Evolutionary conservation across 1,284 basidiomycete species (phyloP).

Genomic region (Hypsizygus ulmarius): DNA sequence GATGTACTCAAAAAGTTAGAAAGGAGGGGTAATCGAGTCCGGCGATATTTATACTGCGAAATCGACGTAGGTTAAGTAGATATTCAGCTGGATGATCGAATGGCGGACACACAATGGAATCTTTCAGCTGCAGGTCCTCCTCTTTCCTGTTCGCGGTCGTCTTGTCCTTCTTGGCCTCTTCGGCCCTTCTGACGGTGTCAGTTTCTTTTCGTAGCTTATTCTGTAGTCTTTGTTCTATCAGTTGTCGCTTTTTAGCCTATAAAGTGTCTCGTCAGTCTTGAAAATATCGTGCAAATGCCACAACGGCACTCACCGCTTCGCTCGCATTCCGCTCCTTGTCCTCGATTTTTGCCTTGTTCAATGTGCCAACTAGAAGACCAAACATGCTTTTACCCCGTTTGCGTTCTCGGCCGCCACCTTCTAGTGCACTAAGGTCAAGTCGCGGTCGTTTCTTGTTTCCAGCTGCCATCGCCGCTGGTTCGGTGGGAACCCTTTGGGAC

Average conservation of each 20-base stretch:
- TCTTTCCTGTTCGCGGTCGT: slow-evolving; percentile 69
- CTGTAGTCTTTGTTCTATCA: slow-evolving; percentile 78
- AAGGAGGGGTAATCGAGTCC: slow-evolving; percentile 63
- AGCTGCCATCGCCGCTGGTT: slow-evolving; percentile 31
- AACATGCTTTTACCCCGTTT: slow-evolving; percentile 84
- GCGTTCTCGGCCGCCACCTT: slow-evolving; percentile 48
- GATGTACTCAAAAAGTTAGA: slow-evolving; percentile 75
- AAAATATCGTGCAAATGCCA: not conserved
- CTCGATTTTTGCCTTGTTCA: slow-evolving; percentile 80
- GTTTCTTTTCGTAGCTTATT: slow-evolving; percentile 77
- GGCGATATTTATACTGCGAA: slow-evolving; percentile 65
- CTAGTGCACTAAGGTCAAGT: slow-evolving; percentile 55
- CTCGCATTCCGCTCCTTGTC: slow-evolving; percentile 75
- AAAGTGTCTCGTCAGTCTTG: not conserved
- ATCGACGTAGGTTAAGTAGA: slow-evolving; percentile 4
- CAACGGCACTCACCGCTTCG: slow-evolving; percentile 59
- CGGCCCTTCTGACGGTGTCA: slow-evolving; percentile 75
- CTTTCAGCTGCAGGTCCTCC: slow-evolving; percentile 74
- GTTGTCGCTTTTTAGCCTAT: slow-evolving; percentile 75
- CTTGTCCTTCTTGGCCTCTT: slow-evolving; percentile 81
- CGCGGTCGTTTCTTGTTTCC: slow-evolving; percentile 62
- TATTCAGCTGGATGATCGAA: not conserved
- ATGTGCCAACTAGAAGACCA: slow-evolving; percentile 73
- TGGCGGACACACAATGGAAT: slow-evolving; percentile 62
- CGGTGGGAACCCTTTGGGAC: slow-evolving; percentile 34